These are phyloP conservation scores for Wolfiporia cocos DNA, from an alignment of 1,284 basidiomycete genomes.

Conservation along the genomic window DNA sequence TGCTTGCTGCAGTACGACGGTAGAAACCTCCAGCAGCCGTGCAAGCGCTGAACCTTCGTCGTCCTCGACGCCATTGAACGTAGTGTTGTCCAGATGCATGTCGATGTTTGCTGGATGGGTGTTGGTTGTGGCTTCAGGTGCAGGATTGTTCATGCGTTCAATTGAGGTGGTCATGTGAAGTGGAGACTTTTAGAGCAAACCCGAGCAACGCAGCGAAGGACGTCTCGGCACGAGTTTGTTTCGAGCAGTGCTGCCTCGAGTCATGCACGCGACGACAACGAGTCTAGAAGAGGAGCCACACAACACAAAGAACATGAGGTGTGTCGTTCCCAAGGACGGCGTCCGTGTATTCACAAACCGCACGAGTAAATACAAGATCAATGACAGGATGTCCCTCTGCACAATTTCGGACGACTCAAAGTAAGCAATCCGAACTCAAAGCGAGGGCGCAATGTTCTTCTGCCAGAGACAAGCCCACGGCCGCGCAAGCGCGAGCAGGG, in stretches of 20 bases:
- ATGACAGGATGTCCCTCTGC: conserved; percentile 50
- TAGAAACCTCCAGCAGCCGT: conserved; percentile 59
- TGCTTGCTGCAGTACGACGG: conserved; percentile 61
- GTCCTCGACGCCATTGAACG: background rate
- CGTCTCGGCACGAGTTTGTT: too few relatives aligned
- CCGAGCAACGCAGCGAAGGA: too few relatives aligned
- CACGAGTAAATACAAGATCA: conserved; percentile 10
- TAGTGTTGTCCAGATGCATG: background rate
- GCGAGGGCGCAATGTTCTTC: conserved; percentile 48
- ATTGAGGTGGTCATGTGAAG: too few relatives aligned
- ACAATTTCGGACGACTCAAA: conserved; percentile 73
- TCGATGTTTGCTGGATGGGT: too few relatives aligned
- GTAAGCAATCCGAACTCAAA: conserved; percentile 73
- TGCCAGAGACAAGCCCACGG: conserved; percentile 47
- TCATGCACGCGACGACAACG: background rate
- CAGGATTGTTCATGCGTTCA: too few relatives aligned
- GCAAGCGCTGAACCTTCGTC: conserved; percentile 29
- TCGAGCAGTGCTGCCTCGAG: too few relatives aligned
- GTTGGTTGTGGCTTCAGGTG: too few relatives aligned
- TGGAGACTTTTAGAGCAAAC: too few relatives aligned
- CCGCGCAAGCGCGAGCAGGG: conserved; percentile 33
- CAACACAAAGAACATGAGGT: background rate
- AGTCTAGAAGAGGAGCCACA: background rate
- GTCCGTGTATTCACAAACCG: conserved; percentile 6
- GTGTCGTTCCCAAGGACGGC: too few relatives aligned